Conservation (phyloP, 2,329 filamentous ascomycete species). For the Nemania sp. region DNA sequence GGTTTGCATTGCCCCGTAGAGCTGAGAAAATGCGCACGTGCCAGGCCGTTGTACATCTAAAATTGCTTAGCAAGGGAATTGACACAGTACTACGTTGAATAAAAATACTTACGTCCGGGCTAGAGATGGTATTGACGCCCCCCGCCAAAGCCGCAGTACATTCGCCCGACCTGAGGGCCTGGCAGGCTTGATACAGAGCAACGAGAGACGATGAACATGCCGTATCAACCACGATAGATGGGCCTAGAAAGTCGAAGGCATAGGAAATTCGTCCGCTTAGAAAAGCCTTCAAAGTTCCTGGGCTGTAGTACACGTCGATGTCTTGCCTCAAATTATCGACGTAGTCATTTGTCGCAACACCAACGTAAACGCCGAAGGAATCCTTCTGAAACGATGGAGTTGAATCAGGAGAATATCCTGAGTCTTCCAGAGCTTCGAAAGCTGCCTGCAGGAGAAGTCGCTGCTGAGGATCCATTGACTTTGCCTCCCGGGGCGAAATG, state of each 20-base stretch:
- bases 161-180: conserved; percentile 17
- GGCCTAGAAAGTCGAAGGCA: conserved; percentile 35
- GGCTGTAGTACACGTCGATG: conserved; percentile 37
- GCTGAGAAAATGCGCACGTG: conserved; percentile 19
- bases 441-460: conserved; percentile 27
- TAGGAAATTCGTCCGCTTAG: conserved; percentile 33
- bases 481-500: conserved; percentile 28
- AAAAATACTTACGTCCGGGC: conserved; percentile 25
- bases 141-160: conserved; percentile 28
- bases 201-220: conserved; percentile 40
- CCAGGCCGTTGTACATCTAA: conserved; percentile 29
- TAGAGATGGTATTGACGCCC: conserved; percentile 28
- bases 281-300: conserved; percentile 29
- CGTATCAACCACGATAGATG: conserved; percentile 33
- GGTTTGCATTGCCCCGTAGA: conserved; percentile 17
- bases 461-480: conserved; percentile 31
- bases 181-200: conserved; percentile 39
- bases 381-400: conserved; percentile 28
- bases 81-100: too few species aligned
- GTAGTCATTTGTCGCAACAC: conserved; percentile 37
- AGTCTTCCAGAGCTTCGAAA: conserved; percentile 28
- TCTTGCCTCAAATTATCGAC: conserved; percentile 35
- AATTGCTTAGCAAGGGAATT: too few species aligned
- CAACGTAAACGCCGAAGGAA: conserved; percentile 39
- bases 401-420: conserved; percentile 33